Conservation (phyloP, 176 grass and related monocot genomes). For the Hordeum marinum region DNA sequence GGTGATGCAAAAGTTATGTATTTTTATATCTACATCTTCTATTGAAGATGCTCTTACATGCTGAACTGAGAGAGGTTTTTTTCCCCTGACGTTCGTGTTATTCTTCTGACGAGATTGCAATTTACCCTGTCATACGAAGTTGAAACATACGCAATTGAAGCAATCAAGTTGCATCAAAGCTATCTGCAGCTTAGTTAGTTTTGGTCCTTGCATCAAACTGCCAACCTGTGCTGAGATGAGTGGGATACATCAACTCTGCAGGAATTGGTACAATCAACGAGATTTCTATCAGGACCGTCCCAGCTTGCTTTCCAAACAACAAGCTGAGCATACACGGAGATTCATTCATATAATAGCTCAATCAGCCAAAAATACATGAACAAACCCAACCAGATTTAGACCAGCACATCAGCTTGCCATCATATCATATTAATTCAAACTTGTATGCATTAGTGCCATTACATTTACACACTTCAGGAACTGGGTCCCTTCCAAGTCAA, state of each 20-base stretch:
- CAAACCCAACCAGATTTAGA: not conserved
- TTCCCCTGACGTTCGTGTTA: too few species aligned
- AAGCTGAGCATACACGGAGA: not conserved
- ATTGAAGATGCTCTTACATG: too few species aligned
- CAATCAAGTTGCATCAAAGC: not conserved
- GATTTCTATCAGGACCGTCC: not conserved
- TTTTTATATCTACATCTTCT: too few species aligned
- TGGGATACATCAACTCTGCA: not conserved
- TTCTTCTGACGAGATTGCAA: too few species aligned
- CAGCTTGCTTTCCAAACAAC: not conserved
- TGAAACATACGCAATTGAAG: too few species aligned
- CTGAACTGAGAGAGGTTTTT: too few species aligned
- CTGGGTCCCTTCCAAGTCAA: not conserved
- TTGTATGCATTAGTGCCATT: not conserved
- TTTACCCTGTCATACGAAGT: too few species aligned
- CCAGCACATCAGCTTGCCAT: not conserved
- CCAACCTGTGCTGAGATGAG: too few species aligned
- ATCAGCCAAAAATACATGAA: not conserved
- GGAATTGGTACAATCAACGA: not conserved
- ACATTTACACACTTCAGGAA: constrained; percentile 15
- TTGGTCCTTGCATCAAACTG: too few species aligned
- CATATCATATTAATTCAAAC: not conserved
- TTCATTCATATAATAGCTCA: not conserved
- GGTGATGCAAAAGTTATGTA: too few species aligned
- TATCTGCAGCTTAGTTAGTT: too few species aligned